phyloP scores from a whole-genome alignment of 192 early-diverging fungal species.

The Glomus cerebriforme region DNA sequence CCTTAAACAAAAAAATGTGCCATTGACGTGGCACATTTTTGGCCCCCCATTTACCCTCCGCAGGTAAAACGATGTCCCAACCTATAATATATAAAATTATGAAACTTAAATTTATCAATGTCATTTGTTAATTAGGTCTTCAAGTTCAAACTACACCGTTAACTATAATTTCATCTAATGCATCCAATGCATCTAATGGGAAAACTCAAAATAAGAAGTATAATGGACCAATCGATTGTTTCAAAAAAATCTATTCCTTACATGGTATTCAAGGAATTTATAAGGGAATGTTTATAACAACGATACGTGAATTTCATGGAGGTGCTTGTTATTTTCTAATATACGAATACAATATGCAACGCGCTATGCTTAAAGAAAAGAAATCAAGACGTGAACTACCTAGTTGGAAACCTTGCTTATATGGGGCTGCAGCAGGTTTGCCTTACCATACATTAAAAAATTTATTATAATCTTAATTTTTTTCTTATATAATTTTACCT shows the following conservation, averaged over 20 bases:
- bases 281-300: constrained; percentile 87
- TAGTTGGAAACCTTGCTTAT: constrained; percentile 74
- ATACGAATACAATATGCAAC: constrained; percentile 89
- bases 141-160: constrained; percentile 71
- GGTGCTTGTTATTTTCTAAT: constrained; percentile 93
- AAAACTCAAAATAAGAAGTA: constrained; percentile 42
- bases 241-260: constrained; percentile 73
- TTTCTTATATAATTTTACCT: constrained; percentile 9
- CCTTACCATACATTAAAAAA: constrained; percentile 59
- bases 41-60: too few species aligned
- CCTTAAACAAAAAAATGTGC: too few species aligned
- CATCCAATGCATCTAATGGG: constrained; percentile 6
- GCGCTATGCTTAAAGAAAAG: constrained; percentile 65
- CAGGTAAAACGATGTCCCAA: too few species aligned
- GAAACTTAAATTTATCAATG: too few species aligned
- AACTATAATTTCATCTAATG: constrained; percentile 21
- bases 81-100: too few species aligned
- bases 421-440: constrained; percentile 86
- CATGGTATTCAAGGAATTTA: constrained; percentile 83
- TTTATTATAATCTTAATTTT: background rate
- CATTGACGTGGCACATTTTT: too few species aligned
- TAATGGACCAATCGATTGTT: constrained; percentile 82
- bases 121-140: constrained; percentile 42
- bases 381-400: constrained; percentile 67
- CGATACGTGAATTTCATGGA: constrained; percentile 87